phyloP scores from a whole-genome alignment of 2,329 filamentous ascomycete genomes.

The Phialophora verrucosa region DNA sequence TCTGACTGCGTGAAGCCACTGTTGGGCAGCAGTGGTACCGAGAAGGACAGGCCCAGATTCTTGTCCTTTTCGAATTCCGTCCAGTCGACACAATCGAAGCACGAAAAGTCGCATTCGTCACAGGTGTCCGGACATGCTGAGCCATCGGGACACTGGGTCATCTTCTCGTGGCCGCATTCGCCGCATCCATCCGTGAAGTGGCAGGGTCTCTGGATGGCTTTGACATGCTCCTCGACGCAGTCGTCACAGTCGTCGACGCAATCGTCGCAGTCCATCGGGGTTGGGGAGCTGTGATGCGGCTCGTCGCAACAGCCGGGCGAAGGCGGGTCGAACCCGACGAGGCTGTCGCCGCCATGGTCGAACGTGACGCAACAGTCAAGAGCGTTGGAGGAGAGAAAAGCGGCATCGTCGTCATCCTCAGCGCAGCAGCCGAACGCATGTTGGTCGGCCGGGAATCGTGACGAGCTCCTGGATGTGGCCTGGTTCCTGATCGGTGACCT shows the following conservation, averaged over 20 bases:
- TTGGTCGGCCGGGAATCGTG: constrained; percentile 20
- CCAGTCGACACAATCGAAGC: constrained; percentile 40
- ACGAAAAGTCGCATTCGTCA: constrained; percentile 38
- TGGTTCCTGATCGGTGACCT: constrained; percentile 26
- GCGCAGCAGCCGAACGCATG: constrained; percentile 31
- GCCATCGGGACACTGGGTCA: constrained; percentile 27
- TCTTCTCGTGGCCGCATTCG: constrained; percentile 35
- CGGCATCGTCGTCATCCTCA: constrained; percentile 25
- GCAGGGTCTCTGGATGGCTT: constrained; percentile 23
- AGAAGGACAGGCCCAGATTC: constrained; percentile 35
- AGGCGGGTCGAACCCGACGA: constrained; percentile 13
- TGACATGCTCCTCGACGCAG: constrained; percentile 35
- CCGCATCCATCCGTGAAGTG: constrained; percentile 35
- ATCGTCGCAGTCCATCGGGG: constrained; percentile 36
- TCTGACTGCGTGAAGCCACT: constrained; percentile 10
- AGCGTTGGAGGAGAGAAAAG: constrained; percentile 20
- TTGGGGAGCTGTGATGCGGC: constrained; percentile 32
- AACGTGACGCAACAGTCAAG: constrained; percentile 24
- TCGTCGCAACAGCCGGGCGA: constrained; percentile 18
- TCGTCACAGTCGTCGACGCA: constrained; percentile 37
- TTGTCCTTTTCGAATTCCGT: constrained; percentile 37
- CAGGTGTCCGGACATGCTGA: constrained; percentile 35
- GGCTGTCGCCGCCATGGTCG: constrained; percentile 8
- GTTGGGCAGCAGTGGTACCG: constrained; percentile 30
- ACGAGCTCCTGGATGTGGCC: constrained; percentile 23